phyloP scores from a whole-genome alignment of 305 asterid species.

The Fraxinus latifolia region DNA sequence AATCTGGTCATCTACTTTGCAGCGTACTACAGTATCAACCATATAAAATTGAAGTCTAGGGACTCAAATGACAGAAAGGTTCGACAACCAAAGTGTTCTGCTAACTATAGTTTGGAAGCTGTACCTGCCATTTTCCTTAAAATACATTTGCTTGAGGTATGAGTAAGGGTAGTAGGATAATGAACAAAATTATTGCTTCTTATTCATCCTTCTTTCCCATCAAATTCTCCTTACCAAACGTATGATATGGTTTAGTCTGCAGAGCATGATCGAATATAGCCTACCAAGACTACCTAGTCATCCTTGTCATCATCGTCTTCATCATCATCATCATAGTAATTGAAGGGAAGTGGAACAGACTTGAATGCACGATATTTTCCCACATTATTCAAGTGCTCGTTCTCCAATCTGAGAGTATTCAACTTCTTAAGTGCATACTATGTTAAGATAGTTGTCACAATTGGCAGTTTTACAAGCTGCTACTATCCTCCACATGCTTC shows the following conservation, averaged over 20 bases:
- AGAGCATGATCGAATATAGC: neutral
- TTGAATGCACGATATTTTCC: constrained; percentile 76
- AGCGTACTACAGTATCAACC: neutral
- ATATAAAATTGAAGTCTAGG: neutral
- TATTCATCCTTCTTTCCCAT: neutral
- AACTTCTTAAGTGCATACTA: neutral
- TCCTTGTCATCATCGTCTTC: constrained; percentile 40
- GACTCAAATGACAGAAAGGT: neutral
- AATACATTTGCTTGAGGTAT: neutral
- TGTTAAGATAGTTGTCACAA: neutral
- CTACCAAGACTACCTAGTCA: constrained; percentile 24
- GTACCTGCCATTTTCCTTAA: neutral
- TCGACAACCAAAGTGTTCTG: neutral
- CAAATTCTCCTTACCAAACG: neutral
- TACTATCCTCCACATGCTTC: neutral
- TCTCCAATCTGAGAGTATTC: constrained; percentile 60
- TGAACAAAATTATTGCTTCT: neutral
- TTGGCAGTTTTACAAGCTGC: neutral
- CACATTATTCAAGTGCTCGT: constrained; percentile 76
- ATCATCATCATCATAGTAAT: constrained; percentile 42
- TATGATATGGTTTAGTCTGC: neutral
- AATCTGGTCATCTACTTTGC: neutral
- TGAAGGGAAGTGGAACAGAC: constrained; percentile 80
- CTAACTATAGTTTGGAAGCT: neutral
- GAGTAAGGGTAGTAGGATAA: neutral